These are phyloP conservation scores for Leonotis leonurus DNA, from an alignment of 257 asterid species.

Conservation along the genomic window DNA sequence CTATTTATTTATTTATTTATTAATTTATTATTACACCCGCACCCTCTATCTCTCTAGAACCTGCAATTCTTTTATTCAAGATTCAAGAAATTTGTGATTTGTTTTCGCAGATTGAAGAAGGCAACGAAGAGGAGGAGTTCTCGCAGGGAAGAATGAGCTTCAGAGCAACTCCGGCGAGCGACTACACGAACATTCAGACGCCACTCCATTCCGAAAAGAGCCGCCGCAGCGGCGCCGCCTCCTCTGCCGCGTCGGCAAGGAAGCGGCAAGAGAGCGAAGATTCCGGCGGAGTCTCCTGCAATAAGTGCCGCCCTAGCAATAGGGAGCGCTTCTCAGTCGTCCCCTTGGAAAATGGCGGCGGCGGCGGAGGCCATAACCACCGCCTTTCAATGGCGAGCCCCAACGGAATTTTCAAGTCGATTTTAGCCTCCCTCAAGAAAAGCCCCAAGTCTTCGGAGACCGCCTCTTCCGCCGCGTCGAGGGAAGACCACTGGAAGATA, in stretches of 20 bases:
- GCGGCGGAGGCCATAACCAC: constrained; percentile 10
- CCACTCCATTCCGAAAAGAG: constrained; percentile 39
- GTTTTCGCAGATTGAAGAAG: constrained; percentile 67
- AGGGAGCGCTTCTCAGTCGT: constrained; percentile 62
- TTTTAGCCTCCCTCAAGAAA: constrained; percentile 46
- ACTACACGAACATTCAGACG: constrained; percentile 36
- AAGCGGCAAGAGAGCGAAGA: constrained; percentile 31
- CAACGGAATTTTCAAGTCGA: constrained; percentile 61
- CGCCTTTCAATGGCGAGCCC: constrained; percentile 56
- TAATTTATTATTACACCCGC: too few relatives aligned
- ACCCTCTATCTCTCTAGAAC: background rate
- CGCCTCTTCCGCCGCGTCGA: constrained; percentile 20
- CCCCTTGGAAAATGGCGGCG: constrained; percentile 38
- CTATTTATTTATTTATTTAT: background rate
- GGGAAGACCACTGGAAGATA: constrained; percentile 76
- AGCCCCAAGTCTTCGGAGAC: constrained; percentile 51
- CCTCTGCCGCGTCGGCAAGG: constrained; percentile 6
- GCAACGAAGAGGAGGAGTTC: constrained; percentile 77
- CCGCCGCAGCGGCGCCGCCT: constrained; percentile 7
- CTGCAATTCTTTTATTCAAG: background rate
- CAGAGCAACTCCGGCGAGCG: constrained; percentile 52
- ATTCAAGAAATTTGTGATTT: background rate
- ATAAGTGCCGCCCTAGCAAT: constrained; percentile 77
- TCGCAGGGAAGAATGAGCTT: constrained; percentile 58
- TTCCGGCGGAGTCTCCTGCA: constrained; percentile 55